Percentiles rank a stretch among this genome's conserved stretches.
phyloP scores from a whole-genome alignment of 2,329 filamentous ascomycete genomes.

The Colletotrichum sp. region DNA sequence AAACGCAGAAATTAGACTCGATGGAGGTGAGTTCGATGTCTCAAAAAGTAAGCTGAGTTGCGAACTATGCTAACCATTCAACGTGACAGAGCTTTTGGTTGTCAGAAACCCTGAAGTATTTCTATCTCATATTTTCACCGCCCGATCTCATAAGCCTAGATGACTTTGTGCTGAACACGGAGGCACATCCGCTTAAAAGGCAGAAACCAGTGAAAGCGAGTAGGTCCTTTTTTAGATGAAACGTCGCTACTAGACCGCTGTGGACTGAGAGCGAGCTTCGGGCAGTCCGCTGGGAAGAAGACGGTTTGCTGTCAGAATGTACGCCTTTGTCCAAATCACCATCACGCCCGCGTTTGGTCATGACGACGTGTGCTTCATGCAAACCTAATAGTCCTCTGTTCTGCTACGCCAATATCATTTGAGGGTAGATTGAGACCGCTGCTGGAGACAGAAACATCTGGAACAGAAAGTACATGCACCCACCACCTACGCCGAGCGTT shows the following conservation, averaged over 20 bases:
- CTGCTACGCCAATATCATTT: background rate
- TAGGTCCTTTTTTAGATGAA: background rate
- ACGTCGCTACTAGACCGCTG: background rate
- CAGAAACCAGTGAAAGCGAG: background rate
- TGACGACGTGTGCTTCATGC: background rate
- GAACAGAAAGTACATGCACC: background rate
- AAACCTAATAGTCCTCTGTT: background rate
- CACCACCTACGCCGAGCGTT: background rate
- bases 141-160: slow-evolving; percentile 69
- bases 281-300: background rate
- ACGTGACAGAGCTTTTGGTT: slow-evolving; percentile 70
- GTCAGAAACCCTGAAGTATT: slow-evolving; percentile 78
- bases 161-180: slow-evolving; percentile 67
- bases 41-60: slow-evolving; percentile 21
- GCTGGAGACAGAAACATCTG: background rate
- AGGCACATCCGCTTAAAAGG: slow-evolving; percentile 50
- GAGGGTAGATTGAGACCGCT: background rate
- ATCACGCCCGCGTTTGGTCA: background rate
- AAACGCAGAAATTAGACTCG: slow-evolving; percentile 43
- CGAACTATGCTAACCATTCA: background rate
- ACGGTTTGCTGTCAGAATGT: background rate
- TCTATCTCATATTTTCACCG: slow-evolving; percentile 73
- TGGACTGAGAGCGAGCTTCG: background rate
- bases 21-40: slow-evolving; percentile 34
- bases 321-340: background rate